Conservation (phyloP, 2,329 filamentous ascomycete species). For the Thielaviopsis musarum region DNA sequence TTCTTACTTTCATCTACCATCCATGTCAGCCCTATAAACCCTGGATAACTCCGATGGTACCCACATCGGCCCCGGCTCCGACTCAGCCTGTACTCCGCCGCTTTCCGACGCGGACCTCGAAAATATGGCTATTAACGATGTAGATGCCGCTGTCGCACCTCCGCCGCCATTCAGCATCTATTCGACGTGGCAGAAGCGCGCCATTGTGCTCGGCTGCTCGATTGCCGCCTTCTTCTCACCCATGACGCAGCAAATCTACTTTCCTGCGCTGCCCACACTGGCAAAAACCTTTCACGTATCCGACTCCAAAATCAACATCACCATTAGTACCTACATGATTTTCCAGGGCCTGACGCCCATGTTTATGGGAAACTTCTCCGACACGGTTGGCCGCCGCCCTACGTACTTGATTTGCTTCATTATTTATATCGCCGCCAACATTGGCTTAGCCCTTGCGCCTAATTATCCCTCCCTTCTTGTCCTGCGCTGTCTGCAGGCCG, state of each 20-base stretch:
- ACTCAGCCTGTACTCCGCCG: background rate
- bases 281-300: conserved; percentile 30
- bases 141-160: background rate
- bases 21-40: background rate
- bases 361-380: conserved; percentile 38
- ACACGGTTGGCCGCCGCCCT: conserved; percentile 34
- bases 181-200: conserved; percentile 24
- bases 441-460: conserved; percentile 33
- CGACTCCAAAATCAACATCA: conserved; percentile 29
- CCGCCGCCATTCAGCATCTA: conserved; percentile 22
- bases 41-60: background rate
- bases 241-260: conserved; percentile 34
- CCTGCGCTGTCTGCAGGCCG: conserved; percentile 38
- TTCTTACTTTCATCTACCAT: no score
- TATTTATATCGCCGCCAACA: conserved; percentile 36
- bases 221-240: conserved; percentile 28
- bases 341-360: conserved; percentile 43
- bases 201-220: conserved; percentile 24
- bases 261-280: conserved; percentile 33
- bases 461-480: conserved; percentile 34
- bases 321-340: conserved; percentile 39
- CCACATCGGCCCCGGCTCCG: background rate
- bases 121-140: background rate
- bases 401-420: conserved; percentile 36
- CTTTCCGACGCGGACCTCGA: background rate